A percentile compares a stretch with the other conserved stretches of the same genome.
Conservation (phyloP, 345 rosid genomes). For the Litchi chinensis region DNA sequence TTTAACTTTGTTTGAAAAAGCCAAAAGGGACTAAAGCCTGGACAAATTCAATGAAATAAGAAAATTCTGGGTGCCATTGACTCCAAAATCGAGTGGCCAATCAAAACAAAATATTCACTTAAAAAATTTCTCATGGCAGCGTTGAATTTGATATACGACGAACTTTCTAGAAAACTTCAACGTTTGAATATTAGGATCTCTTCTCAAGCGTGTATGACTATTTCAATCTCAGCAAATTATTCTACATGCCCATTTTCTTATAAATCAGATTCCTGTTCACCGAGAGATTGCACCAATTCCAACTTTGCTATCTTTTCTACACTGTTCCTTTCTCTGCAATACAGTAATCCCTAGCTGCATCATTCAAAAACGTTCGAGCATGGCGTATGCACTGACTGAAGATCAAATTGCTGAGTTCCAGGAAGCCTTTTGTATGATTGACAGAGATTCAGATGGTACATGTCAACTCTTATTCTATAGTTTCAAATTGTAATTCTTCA, state of each 20-base stretch:
- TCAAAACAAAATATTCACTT: neutral
- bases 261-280: neutral
- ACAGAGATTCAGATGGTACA: slow-evolving; percentile 57
- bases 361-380: neutral
- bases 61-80: too few relatives aligned
- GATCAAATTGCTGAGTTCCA: slow-evolving; percentile 54
- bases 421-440: slow-evolving; percentile 58
- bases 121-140: neutral
- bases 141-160: slow-evolving; percentile 7
- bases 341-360: neutral
- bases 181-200: slow-evolving; percentile 26
- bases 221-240: neutral
- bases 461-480: too few relatives aligned
- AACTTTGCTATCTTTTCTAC: neutral
- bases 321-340: neutral
- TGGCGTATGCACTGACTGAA: slow-evolving; percentile 49
- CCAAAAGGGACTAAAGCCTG: too few relatives aligned
- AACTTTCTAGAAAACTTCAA: neutral
- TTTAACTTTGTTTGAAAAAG: too few relatives aligned
- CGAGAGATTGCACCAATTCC: neutral
- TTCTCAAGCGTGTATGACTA: slow-evolving; percentile 22
- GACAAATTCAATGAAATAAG: too few relatives aligned
- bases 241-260: neutral
- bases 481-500: neutral
- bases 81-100: too few relatives aligned